phyloP scores from a whole-genome alignment of 805 yeast genomes.

The Jamesozyma jinghongensis region DNA sequence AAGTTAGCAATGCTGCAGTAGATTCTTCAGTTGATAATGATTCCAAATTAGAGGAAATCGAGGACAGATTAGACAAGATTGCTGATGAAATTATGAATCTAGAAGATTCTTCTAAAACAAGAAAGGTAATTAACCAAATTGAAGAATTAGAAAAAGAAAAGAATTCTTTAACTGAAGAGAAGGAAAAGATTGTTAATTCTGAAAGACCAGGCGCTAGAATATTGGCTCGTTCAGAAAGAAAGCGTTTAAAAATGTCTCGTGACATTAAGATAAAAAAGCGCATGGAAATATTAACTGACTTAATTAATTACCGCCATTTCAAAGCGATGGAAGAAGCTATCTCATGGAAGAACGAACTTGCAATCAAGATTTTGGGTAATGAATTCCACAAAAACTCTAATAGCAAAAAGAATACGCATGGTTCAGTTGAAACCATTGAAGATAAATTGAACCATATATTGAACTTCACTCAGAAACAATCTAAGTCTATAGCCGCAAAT shows the following conservation, averaged over 20 bases:
- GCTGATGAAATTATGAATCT: slow-evolving; percentile 32
- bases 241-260: slow-evolving; percentile 11
- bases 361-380: slow-evolving; percentile 18
- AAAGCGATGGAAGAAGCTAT: slow-evolving; percentile 16
- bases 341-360: slow-evolving; percentile 22
- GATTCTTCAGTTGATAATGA: slow-evolving; percentile 9
- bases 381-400: slow-evolving; percentile 20
- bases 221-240: slow-evolving; percentile 18
- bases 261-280: slow-evolving; percentile 20
- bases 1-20: background rate
- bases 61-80: slow-evolving; percentile 24
- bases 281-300: slow-evolving; percentile 18
- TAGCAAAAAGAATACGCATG: slow-evolving; percentile 20
- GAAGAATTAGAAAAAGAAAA: slow-evolving; percentile 25
- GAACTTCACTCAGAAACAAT: slow-evolving; percentile 9
- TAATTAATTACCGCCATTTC: slow-evolving; percentile 18
- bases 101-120: slow-evolving; percentile 30
- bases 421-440: slow-evolving; percentile 14
- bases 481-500: slow-evolving; percentile 1
- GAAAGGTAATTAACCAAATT: slow-evolving; percentile 17
- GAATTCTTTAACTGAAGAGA: slow-evolving; percentile 17
- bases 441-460: slow-evolving; percentile 25
- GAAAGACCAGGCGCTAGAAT: slow-evolving; percentile 17
- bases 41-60: slow-evolving; percentile 10
- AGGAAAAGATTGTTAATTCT: slow-evolving; percentile 10